phyloP scores from a whole-genome alignment of 805 yeast genomes.

The Torulaspora delbrueckii region DNA sequence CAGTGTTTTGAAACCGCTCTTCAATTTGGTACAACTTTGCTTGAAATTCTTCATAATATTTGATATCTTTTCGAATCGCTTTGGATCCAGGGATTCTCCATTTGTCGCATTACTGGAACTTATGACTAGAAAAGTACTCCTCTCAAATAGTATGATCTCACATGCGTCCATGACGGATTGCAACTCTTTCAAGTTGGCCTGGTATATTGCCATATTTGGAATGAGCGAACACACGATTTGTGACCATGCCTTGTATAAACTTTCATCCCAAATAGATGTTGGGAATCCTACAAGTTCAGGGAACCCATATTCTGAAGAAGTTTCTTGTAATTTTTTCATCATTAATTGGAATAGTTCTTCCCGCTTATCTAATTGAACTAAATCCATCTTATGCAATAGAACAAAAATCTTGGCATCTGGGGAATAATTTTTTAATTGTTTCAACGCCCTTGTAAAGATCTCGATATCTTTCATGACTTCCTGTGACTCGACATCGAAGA shows the following conservation, averaged over 20 bases:
- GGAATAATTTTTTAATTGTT: slow-evolving; percentile 73
- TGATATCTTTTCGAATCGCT: slow-evolving; percentile 88
- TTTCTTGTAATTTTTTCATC: slow-evolving; percentile 74
- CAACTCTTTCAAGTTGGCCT: slow-evolving; percentile 66
- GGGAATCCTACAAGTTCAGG: slow-evolving; percentile 73
- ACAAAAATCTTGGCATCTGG: slow-evolving; percentile 92
- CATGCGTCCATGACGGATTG: slow-evolving; percentile 74
- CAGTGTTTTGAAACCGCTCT: slow-evolving; percentile 76
- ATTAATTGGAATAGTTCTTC: slow-evolving; percentile 78
- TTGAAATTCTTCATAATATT: slow-evolving; percentile 91
- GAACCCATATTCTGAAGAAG: slow-evolving; percentile 66
- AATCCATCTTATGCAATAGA: slow-evolving; percentile 90
- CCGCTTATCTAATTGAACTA: slow-evolving; percentile 80
- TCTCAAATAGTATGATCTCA: slow-evolving; percentile 87
- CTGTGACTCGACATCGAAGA: slow-evolving; percentile 91
- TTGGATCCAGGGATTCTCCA: slow-evolving; percentile 60
- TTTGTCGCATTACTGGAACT: slow-evolving; percentile 38
- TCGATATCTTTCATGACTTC: slow-evolving; percentile 91
- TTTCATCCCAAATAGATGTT: slow-evolving; percentile 96
- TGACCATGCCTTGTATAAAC: slow-evolving; percentile 95
- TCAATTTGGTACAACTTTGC: slow-evolving; percentile 81
- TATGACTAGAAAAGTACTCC: slow-evolving; percentile 75
- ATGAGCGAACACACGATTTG: slow-evolving; percentile 90
- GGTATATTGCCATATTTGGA: slow-evolving; percentile 81
- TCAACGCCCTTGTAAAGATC: slow-evolving; percentile 77